Percentiles rank a stretch among this genome's conserved stretches.
phyloP scores from a whole-genome alignment of 352 stramenopile species.

The Globisporangium nunn region DNA sequence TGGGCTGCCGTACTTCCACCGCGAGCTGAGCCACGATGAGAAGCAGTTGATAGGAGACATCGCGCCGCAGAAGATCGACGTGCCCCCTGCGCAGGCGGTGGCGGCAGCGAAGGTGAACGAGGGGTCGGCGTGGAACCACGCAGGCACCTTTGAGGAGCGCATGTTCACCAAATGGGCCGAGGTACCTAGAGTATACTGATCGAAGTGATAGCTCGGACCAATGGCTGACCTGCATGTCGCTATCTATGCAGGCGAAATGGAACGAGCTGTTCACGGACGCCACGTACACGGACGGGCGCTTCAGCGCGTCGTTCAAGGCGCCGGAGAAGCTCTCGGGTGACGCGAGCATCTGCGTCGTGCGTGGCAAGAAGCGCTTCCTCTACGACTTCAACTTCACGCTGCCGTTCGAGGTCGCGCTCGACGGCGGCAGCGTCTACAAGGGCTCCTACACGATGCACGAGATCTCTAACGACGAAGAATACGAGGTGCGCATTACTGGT shows the following conservation, averaged over 20 bases:
- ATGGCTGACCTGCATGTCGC: background rate
- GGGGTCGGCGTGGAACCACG: slow-evolving; percentile 89
- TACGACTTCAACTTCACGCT: slow-evolving; percentile 84
- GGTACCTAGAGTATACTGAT: slow-evolving; percentile 10
- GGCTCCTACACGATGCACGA: slow-evolving; percentile 73
- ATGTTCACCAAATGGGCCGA: slow-evolving; percentile 84
- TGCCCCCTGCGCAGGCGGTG: slow-evolving; percentile 21
- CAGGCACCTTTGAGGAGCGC: slow-evolving; percentile 88
- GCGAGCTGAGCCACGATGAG: slow-evolving; percentile 93
- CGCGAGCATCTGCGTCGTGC: slow-evolving; percentile 83
- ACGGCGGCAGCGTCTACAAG: slow-evolving; percentile 33
- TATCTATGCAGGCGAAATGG: slow-evolving; percentile 37
- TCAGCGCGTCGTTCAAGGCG: slow-evolving; percentile 40
- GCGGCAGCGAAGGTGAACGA: slow-evolving; percentile 34
- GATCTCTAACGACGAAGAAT: slow-evolving; percentile 85
- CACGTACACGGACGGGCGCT: slow-evolving; percentile 32
- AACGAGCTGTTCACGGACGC: slow-evolving; percentile 39
- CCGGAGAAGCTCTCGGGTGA: slow-evolving; percentile 74
- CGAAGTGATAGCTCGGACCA: background rate
- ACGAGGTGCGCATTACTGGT: slow-evolving; percentile 40
- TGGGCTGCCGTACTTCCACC: slow-evolving; percentile 94
- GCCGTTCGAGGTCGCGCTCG: slow-evolving; percentile 57
- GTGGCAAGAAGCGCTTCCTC: slow-evolving; percentile 85
- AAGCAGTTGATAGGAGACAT: slow-evolving; percentile 96
- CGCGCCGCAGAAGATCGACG: slow-evolving; percentile 76